A percentile compares a stretch with the other conserved stretches of the same genome.
Evolutionary conservation across 441 rosid genomes (phyloP).

Genomic region (Syzygium syzygioides): DNA sequence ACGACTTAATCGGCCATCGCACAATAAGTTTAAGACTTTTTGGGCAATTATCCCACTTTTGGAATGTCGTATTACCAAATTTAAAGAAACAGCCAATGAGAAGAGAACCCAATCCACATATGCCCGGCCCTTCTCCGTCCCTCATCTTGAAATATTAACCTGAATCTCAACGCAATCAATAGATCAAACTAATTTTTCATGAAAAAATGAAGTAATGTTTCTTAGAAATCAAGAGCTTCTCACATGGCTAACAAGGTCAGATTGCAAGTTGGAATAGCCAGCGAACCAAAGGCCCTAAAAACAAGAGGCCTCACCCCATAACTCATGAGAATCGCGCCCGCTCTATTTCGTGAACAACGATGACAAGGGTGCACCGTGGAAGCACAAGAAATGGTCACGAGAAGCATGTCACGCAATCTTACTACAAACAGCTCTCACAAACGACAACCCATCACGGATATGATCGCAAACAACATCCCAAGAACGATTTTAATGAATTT

Average conservation of each 20-base stretch:
- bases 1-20: too few relatives aligned
- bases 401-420: not conserved
- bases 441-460: not conserved
- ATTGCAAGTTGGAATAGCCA: not conserved
- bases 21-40: too few relatives aligned
- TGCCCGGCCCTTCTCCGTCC: not conserved
- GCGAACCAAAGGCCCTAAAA: not conserved
- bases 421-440: fast-evolving
- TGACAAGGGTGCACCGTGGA: not conserved
- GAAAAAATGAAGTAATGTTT: not conserved
- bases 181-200: not conserved
- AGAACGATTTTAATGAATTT: too few relatives aligned
- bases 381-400: not conserved
- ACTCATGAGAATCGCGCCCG: not conserved
- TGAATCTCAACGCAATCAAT: not conserved
- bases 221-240: not conserved
- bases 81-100: too few relatives aligned
- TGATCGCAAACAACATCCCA: too few relatives aligned
- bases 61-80: too few relatives aligned
- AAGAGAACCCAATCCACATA: too few relatives aligned
- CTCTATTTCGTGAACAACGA: not conserved
- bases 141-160: not conserved
- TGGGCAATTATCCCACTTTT: too few relatives aligned
- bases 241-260: not conserved
- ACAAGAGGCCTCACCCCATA: too few relatives aligned